These are phyloP conservation scores for Deakozyma indianensis DNA, from an alignment of 805 yeast genomes.

Conservation along the genomic window DNA sequence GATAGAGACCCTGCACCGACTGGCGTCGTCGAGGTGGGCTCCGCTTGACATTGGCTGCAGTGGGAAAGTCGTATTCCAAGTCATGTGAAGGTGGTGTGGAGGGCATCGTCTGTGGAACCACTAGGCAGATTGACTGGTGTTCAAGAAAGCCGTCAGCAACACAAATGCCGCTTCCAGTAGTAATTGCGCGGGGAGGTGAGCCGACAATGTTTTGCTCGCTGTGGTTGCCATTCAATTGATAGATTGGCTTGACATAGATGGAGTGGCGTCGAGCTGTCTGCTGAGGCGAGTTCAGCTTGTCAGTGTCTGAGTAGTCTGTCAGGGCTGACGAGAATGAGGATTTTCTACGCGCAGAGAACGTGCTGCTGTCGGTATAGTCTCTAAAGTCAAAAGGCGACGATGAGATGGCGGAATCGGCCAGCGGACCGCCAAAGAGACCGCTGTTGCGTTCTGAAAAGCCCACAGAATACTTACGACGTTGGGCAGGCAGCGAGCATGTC, in stretches of 20 bases:
- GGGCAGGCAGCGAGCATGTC: background rate
- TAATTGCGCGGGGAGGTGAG: background rate
- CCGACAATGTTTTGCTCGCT: background rate
- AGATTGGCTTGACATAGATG: constrained; percentile 1
- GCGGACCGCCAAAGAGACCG: constrained; percentile 1
- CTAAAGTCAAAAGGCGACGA: constrained; percentile 1
- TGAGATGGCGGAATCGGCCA: background rate
- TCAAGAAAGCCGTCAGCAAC: background rate
- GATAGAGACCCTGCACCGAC: background rate
- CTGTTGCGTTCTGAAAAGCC: background rate
- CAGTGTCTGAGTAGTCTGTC: background rate
- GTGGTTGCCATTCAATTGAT: background rate
- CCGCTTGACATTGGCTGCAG: background rate
- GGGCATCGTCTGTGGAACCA: background rate
- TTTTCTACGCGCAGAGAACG: background rate
- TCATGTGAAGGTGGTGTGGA: background rate
- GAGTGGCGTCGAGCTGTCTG: background rate
- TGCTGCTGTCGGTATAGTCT: background rate
- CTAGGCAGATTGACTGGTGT: background rate
- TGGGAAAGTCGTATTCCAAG: background rate
- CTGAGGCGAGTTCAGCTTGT: background rate
- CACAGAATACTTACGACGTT: background rate
- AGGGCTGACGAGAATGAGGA: background rate
- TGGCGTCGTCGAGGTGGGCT: background rate
- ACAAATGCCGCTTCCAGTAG: background rate